These are phyloP conservation scores for Rhizopus delemar DNA, from an alignment of 371 early-diverging fungal genomes.

Conservation along the genomic window DNA sequence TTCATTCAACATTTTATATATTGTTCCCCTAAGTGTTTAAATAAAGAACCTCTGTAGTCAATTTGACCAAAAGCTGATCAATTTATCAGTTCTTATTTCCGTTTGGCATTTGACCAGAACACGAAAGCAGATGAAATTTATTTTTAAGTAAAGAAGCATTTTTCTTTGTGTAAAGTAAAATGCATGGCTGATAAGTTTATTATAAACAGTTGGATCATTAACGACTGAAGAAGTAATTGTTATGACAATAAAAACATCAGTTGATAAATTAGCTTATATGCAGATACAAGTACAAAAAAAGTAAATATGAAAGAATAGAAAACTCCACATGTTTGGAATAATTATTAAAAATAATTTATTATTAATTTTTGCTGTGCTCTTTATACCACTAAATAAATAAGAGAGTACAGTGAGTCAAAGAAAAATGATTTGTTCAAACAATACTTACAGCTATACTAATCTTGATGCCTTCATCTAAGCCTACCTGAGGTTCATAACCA, in stretches of 20 bases:
- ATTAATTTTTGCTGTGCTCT: not conserved
- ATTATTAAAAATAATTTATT: constrained; percentile 21
- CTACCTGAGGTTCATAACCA: constrained; percentile 76
- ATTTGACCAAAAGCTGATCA: too few species aligned
- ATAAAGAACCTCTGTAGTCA: too few species aligned
- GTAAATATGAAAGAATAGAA: constrained; percentile 52
- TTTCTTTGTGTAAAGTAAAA: not conserved
- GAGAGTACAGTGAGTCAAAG: not conserved
- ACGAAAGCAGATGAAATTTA: constrained; percentile 88
- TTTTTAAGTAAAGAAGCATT: constrained; percentile 80
- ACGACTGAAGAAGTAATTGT: constrained; percentile 85
- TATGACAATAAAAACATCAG: constrained; percentile 78
- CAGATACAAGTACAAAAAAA: constrained; percentile 75
- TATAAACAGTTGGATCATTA: constrained; percentile 81
- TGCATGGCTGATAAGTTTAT: not conserved
- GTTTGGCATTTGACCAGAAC: constrained; percentile 79
- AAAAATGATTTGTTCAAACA: not conserved
- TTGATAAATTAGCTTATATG: constrained; percentile 78
- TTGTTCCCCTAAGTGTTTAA: too few species aligned
- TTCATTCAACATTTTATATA: too few species aligned
- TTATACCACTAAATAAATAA: not conserved
- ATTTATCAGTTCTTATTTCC: constrained; percentile 1
- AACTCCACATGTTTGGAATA: constrained; percentile 26
- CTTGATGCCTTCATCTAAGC: constrained; percentile 73
- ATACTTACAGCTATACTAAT: constrained; percentile 43